Percentiles rank a stretch among this genome's conserved stretches.
phyloP scores from a whole-genome alignment of 176 grass and related monocot genomes.

The Ananas comosus region DNA sequence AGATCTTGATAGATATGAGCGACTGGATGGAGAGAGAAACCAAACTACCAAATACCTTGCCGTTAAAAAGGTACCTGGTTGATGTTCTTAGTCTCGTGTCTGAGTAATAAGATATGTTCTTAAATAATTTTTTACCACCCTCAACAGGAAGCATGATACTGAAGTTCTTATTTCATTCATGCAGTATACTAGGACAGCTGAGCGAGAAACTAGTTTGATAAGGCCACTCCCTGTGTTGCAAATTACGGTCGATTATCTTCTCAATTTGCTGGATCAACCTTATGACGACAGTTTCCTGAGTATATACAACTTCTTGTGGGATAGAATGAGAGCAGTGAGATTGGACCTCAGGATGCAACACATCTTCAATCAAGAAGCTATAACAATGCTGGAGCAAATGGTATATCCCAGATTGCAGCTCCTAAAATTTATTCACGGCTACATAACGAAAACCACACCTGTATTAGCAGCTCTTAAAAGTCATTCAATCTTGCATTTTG shows the following conservation, averaged over 20 bases:
- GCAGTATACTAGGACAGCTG: slow-evolving; percentile 94
- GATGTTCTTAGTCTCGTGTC: slow-evolving; percentile 34
- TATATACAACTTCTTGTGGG: slow-evolving; percentile 97
- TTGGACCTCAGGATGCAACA: slow-evolving; percentile 99
- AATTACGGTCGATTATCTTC: slow-evolving; percentile 84
- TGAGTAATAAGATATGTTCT: slow-evolving; percentile 24
- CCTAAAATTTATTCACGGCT: no score
- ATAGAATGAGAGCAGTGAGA: slow-evolving; percentile 94
- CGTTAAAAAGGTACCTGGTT: slow-evolving; percentile 77
- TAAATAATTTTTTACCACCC: slow-evolving; percentile 39
- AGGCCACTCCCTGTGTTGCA: slow-evolving; percentile 87
- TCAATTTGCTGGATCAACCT: slow-evolving; percentile 65
- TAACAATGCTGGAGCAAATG: slow-evolving; percentile 98
- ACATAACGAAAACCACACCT: no score
- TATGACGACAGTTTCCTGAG: slow-evolving; percentile 75
- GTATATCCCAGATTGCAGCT: slow-evolving; percentile 26
- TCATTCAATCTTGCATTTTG: no score
- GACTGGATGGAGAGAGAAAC: slow-evolving; percentile 81
- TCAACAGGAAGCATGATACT: slow-evolving; percentile 29
- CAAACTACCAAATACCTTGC: slow-evolving; percentile 75
- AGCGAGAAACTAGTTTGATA: slow-evolving; percentile 77
- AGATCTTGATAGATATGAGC: slow-evolving; percentile 90
- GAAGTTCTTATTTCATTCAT: slow-evolving; percentile 52
- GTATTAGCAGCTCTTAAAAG: no score
- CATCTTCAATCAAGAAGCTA: slow-evolving; percentile 65